Percentiles rank a stretch among this genome's conserved stretches.
Conservation (phyloP, 2,329 filamentous ascomycete species). For the Pyrenophora tritici-repentis region DNA sequence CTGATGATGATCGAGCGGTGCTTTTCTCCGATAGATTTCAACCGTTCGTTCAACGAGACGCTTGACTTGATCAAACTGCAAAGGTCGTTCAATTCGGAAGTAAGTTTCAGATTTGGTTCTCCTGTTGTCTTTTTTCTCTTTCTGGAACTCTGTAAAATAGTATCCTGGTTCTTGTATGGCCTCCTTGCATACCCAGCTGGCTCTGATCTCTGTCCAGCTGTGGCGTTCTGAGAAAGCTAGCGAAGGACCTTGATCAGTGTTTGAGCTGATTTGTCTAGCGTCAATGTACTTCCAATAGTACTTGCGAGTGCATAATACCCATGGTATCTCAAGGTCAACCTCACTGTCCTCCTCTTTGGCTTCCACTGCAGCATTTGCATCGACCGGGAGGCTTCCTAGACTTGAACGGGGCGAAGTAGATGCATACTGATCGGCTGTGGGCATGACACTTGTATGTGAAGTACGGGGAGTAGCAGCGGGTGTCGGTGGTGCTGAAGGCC, state of each 20-base stretch:
- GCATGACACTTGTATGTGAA: constrained; percentile 21
- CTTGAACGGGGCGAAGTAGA: constrained; percentile 33
- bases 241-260: constrained; percentile 35
- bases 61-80: constrained; percentile 44
- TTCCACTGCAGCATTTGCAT: constrained; percentile 39
- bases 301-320: constrained; percentile 40
- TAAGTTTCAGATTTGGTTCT: constrained; percentile 43
- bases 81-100: constrained; percentile 41
- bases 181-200: constrained; percentile 47
- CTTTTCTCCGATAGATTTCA: constrained; percentile 40
- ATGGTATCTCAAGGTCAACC: constrained; percentile 43
- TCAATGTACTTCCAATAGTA: constrained; percentile 46
- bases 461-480: constrained; percentile 33
- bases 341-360: constrained; percentile 40
- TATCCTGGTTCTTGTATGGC: constrained; percentile 43
- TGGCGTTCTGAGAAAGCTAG: constrained; percentile 36
- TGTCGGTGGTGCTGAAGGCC: constrained; percentile 32
- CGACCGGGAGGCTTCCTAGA: constrained; percentile 33
- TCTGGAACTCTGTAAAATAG: constrained; percentile 39
- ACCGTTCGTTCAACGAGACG: constrained; percentile 47
- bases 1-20: constrained; percentile 17
- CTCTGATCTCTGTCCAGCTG: constrained; percentile 44
- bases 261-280: constrained; percentile 35
- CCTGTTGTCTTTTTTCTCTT: constrained; percentile 36
- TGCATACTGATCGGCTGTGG: constrained; percentile 15